Evolutionary conservation across 257 asterid genomes (phyloP), one percentile per base, ranked within the genome.

Genomic region (Perilla frutescens): DNA sequence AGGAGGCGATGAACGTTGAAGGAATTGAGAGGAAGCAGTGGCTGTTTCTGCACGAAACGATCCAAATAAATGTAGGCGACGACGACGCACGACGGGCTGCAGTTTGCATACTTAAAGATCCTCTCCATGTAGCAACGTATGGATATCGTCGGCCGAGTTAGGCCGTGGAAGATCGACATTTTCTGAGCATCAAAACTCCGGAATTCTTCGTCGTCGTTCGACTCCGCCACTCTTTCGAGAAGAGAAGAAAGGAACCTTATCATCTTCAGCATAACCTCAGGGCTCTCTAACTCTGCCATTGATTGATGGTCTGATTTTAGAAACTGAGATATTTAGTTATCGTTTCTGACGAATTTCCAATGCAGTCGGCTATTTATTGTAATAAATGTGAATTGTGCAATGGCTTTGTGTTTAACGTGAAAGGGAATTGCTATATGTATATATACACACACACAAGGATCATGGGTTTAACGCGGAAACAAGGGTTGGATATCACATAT

Each of bases 11-110:
- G 97, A 29, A 87, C 89, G 71, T 81, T 91, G 85, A 87, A 87
- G 2, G 93, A 82, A 68, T 76, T 83, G 74, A 91, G 77, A 0
- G 92, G 89, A 58, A 91, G 34, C 63, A 67, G 49, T 1, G 96
- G 92, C 73, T 91, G 93, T 31, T 50, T 80, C 65, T 75, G 88
- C 4, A 85, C 32, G 59, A 89, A 91, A 3, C 97, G 87, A 41
- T 89, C 92, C 3, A 91, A 87, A 77, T 91, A 91, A 62, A 91
- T 81, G 51, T 89, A 91, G 1, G 97, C 90, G 54, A 87, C 88
- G 8, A 91, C 41, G 71, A 77, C 79, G 20, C 97, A 89, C 0
- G 86, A 80, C 1, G 88, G 86, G 80, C 97, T 91, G 44, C 97
- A 91, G 6, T 89, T 84, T 0, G 97, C 96, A 59, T 89, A 91